These are phyloP conservation scores for Bretziella fagacearum DNA, from an alignment of 2,329 filamentous ascomycete species.

Conservation along the genomic window DNA sequence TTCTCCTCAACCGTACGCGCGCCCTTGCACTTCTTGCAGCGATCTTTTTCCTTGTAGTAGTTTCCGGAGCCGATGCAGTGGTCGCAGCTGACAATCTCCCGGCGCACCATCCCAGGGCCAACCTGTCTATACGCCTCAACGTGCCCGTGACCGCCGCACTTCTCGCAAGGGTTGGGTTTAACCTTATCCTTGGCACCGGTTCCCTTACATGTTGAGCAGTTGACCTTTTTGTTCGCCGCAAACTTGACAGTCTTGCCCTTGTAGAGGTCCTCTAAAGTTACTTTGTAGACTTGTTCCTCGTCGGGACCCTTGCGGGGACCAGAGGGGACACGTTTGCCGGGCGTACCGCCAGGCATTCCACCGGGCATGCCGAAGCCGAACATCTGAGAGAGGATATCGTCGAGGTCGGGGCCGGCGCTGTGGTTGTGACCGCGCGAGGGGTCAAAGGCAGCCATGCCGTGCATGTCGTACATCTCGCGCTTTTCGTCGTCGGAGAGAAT, in stretches of 20 bases:
- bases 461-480: slow-evolving; percentile 75
- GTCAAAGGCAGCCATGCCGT: slow-evolving; percentile 94
- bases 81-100: slow-evolving; percentile 62
- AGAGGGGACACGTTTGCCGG: slow-evolving; percentile 33
- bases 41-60: slow-evolving; percentile 88
- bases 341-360: slow-evolving; percentile 27
- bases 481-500: slow-evolving; percentile 95
- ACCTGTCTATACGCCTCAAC: slow-evolving; percentile 66
- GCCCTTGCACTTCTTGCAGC: slow-evolving; percentile 98
- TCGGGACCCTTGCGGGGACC: slow-evolving; percentile 56
- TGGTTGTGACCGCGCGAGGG: slow-evolving; percentile 34
- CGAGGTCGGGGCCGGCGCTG: slow-evolving; percentile 57
- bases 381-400: slow-evolving; percentile 89
- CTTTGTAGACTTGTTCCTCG: slow-evolving; percentile 81
- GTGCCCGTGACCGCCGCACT: slow-evolving; percentile 65
- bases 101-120: slow-evolving; percentile 71
- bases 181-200: slow-evolving; percentile 82
- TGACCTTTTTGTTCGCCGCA: slow-evolving; percentile 76
- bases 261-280: slow-evolving; percentile 87
- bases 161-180: slow-evolving; percentile 65
- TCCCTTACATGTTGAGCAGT: slow-evolving; percentile 78
- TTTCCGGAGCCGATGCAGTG: slow-evolving; percentile 73
- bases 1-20: slow-evolving; percentile 71
- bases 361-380: slow-evolving; percentile 56
- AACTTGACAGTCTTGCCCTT: slow-evolving; percentile 98